phyloP scores from a whole-genome alignment of 371 early-diverging fungal species.

The Umbelopsis sp. region DNA sequence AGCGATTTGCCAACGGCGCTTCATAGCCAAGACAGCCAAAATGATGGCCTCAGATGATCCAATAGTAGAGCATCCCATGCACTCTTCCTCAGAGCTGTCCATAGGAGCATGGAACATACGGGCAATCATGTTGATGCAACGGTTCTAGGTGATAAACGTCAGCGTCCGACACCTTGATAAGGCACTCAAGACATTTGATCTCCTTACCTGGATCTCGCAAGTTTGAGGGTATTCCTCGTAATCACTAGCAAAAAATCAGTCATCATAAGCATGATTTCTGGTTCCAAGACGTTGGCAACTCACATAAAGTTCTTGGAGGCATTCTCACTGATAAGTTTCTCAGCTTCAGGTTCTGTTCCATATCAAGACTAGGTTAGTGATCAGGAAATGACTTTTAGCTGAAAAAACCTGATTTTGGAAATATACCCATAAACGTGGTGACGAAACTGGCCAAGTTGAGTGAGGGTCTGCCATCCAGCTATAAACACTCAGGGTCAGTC shows the following conservation, averaged over 20 bases:
- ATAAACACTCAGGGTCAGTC: background rate
- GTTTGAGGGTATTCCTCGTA: constrained; percentile 70
- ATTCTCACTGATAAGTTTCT: constrained; percentile 71
- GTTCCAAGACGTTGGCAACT: background rate
- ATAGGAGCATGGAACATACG: constrained; percentile 64
- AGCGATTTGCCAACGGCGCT: constrained; percentile 66
- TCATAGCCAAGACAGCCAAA: constrained; percentile 72
- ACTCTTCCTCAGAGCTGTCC: constrained; percentile 35
- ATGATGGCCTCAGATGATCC: constrained; percentile 81
- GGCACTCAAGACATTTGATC: background rate
- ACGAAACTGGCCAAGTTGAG: constrained; percentile 78
- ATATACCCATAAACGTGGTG: constrained; percentile 55
- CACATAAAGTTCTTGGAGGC: constrained; percentile 69
- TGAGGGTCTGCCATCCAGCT: constrained; percentile 71
- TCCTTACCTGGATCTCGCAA: constrained; percentile 48
- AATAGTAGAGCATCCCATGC: constrained; percentile 66
- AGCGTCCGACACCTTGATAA: background rate
- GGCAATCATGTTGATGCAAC: constrained; percentile 75
- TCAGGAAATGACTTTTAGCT: background rate
- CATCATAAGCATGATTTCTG: background rate
- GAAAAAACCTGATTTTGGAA: background rate
- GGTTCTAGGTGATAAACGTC: constrained; percentile 50
- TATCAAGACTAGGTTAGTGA: background rate
- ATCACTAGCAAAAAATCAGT: constrained; percentile 31
- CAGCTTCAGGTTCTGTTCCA: constrained; percentile 52